These are phyloP conservation scores for Coemansia guatemalensis DNA, from an alignment of 192 early-diverging fungal species.

Conservation along the genomic window DNA sequence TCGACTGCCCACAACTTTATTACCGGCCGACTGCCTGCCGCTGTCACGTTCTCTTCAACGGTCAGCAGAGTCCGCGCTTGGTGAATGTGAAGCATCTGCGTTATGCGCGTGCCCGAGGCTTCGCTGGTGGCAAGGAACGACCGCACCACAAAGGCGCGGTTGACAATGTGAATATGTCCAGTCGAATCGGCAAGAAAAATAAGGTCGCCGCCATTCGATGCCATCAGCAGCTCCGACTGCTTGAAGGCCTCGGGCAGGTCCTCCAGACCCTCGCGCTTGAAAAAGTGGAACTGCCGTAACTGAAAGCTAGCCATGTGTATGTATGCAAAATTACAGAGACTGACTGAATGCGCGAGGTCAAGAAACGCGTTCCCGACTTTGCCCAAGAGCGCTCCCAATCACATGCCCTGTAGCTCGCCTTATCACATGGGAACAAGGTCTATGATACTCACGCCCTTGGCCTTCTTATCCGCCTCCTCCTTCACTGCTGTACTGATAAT, in stretches of 20 bases:
- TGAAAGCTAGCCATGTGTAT: constrained; percentile 48
- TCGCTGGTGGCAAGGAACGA: constrained; percentile 60
- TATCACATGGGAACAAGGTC: too few species aligned
- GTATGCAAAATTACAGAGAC: constrained; percentile 1
- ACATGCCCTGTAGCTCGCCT: too few species aligned
- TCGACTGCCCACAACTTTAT: constrained; percentile 53
- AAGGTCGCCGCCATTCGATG: constrained; percentile 46
- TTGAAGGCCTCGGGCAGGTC: constrained; percentile 42
- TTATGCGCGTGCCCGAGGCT: constrained; percentile 63
- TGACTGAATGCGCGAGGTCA: neutral
- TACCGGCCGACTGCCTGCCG: constrained; percentile 19
- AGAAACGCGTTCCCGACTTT: too few species aligned
- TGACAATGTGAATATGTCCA: constrained; percentile 63
- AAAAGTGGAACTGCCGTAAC: constrained; percentile 55
- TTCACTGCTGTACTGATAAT: too few species aligned
- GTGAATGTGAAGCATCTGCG: constrained; percentile 80
- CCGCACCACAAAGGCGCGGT: constrained; percentile 61
- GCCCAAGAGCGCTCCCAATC: too few species aligned
- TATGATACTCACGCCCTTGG: too few species aligned
- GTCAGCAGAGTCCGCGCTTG: constrained; percentile 78
- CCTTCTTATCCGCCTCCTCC: too few species aligned
- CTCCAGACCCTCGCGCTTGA: constrained; percentile 46
- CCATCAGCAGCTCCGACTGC: constrained; percentile 46
- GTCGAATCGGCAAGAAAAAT: constrained; percentile 48
- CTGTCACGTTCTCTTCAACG: constrained; percentile 54